Percentiles rank a stretch among this genome's conserved stretches.
Evolutionary conservation across 2,329 filamentous ascomycete genomes (phyloP).

Genomic region (Epicoccum nigrum): DNA sequence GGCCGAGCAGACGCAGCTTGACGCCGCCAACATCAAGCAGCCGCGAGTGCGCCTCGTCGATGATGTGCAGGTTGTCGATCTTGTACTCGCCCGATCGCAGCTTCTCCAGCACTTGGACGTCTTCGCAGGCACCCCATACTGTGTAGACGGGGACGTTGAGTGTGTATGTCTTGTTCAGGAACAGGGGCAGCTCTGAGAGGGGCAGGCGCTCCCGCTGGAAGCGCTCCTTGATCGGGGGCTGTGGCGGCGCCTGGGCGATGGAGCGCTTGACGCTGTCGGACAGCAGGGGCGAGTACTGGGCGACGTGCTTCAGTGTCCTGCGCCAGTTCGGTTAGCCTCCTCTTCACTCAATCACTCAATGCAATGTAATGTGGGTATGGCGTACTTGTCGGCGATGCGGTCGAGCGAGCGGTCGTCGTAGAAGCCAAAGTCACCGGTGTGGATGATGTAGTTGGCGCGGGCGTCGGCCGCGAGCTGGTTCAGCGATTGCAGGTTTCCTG

Average conservation of each 20-base stretch:
- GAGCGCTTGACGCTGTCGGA: slow-evolving; percentile 73
- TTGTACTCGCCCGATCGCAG: slow-evolving; percentile 98
- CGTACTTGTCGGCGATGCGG: slow-evolving; percentile 96
- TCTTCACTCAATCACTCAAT: slow-evolving; percentile 3
- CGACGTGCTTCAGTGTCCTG: slow-evolving; percentile 96
- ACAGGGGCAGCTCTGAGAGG: slow-evolving; percentile 88
- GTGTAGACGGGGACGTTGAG: slow-evolving; percentile 97
- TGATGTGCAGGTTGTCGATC: slow-evolving; percentile 95
- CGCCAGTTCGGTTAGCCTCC: slow-evolving; percentile 28
- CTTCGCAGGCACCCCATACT: slow-evolving; percentile 98
- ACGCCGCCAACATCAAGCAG: slow-evolving; percentile 93
- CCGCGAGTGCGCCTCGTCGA: slow-evolving; percentile 96
- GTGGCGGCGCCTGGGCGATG: slow-evolving; percentile 71
- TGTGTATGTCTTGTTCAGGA: slow-evolving; percentile 86
- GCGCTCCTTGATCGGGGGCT: slow-evolving; percentile 76
- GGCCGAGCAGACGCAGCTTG: slow-evolving; percentile 89
- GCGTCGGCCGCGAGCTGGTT: slow-evolving; percentile 96
- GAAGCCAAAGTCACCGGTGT: slow-evolving; percentile 98
- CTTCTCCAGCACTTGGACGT: slow-evolving; percentile 96
- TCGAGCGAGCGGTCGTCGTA: slow-evolving; percentile 96
- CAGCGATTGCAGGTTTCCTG: slow-evolving; percentile 92
- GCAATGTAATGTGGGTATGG: slow-evolving; percentile 22
- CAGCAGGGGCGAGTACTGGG: slow-evolving; percentile 95
- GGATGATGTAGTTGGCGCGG: slow-evolving; percentile 95
- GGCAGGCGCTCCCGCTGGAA: slow-evolving; percentile 82